Conservation (phyloP, 805 yeast species). For the Starmerella bombicola region DNA sequence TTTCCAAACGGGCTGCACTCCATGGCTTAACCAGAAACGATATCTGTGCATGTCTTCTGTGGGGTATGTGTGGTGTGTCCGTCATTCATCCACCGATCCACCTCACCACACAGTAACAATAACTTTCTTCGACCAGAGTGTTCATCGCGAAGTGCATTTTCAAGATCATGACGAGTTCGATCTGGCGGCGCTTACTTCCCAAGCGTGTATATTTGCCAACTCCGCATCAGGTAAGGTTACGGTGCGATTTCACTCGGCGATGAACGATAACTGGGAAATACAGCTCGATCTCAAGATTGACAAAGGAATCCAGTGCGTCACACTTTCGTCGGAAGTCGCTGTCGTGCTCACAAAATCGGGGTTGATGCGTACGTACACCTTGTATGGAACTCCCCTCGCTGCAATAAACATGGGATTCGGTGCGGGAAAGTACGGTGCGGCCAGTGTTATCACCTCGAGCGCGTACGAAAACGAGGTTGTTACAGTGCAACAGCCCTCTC, state of each 20-base stretch:
- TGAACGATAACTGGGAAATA: slow-evolving; percentile 55
- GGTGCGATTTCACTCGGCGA: slow-evolving; percentile 57
- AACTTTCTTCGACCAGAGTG: slow-evolving; percentile 67
- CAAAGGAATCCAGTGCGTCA: slow-evolving; percentile 45
- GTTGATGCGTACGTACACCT: slow-evolving; percentile 54
- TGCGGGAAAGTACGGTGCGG: slow-evolving; percentile 32
- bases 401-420: slow-evolving; percentile 40
- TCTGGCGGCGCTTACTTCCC: slow-evolving; percentile 56
- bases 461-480: slow-evolving; percentile 47
- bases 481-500: slow-evolving; percentile 34
- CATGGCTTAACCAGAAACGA: slow-evolving; percentile 59
- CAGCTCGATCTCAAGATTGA: slow-evolving; percentile 21
- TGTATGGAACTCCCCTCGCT: slow-evolving; percentile 59
- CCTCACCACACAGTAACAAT: slow-evolving; percentile 72
- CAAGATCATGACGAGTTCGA: slow-evolving; percentile 62
- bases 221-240: slow-evolving; percentile 35
- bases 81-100: slow-evolving; percentile 39
- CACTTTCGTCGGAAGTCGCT: slow-evolving; percentile 49
- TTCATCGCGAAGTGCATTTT: slow-evolving; percentile 72
- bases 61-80: slow-evolving; percentile 75
- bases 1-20: slow-evolving; percentile 79
- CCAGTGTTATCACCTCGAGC: slow-evolving; percentile 60
- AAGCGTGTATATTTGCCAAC: slow-evolving; percentile 53
- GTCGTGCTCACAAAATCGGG: slow-evolving; percentile 69
- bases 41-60: slow-evolving; percentile 67